These are phyloP conservation scores for Aspergillus sp. DNA, from an alignment of 2,329 filamentous ascomycete species.

Conservation along the genomic window DNA sequence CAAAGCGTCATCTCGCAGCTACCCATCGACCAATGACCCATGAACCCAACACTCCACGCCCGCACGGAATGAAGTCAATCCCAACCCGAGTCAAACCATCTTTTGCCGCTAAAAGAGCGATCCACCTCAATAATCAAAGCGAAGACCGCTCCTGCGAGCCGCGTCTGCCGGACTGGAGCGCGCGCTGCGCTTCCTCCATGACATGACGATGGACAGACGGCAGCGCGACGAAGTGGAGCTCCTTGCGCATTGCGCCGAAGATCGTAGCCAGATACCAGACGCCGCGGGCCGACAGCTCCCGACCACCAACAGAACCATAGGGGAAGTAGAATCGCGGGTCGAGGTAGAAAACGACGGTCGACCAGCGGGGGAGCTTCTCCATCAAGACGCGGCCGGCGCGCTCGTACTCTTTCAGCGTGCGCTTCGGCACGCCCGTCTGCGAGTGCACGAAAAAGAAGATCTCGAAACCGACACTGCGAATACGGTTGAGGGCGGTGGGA, in stretches of 20 bases:
- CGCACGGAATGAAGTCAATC: neutral
- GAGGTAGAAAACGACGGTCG: conserved; percentile 29
- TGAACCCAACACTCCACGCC: neutral
- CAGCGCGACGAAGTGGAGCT: conserved; percentile 31
- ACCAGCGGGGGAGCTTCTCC: conserved; percentile 25
- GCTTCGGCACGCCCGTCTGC: conserved; percentile 33
- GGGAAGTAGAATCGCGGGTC: conserved; percentile 35
- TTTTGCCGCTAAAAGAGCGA: too few relatives aligned
- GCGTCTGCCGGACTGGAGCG: conserved; percentile 5
- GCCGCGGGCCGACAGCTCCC: conserved; percentile 27
- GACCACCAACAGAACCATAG: conserved; percentile 22
- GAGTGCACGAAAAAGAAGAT: conserved; percentile 35
- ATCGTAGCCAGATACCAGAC: conserved; percentile 29
- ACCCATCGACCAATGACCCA: neutral
- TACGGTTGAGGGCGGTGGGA: conserved; percentile 26
- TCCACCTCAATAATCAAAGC: neutral
- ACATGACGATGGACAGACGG: conserved; percentile 24
- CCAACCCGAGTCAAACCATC: neutral
- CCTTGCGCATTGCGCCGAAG: conserved; percentile 25
- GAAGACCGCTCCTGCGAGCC: conserved; percentile 7
- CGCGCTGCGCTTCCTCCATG: conserved; percentile 18
- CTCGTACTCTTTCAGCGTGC: conserved; percentile 29
- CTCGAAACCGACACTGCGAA: conserved; percentile 36
- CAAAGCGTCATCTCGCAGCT: neutral
- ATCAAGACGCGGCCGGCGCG: conserved; percentile 22